Conservation (phyloP, 108 stramenopile genomes). For the Licmophora abbreviata region DNA sequence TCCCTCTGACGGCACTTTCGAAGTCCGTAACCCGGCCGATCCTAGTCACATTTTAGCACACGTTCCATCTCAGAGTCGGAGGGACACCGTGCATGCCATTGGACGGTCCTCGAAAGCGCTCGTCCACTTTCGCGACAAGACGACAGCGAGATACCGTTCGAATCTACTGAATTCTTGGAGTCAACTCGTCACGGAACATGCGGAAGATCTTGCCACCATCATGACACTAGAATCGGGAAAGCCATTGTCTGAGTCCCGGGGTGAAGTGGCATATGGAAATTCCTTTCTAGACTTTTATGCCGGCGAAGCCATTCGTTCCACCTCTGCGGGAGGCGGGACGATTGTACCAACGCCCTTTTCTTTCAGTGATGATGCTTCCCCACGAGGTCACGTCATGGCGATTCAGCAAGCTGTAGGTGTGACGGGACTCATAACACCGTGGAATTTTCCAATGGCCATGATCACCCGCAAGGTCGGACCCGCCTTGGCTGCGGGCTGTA, state of each 20-base stretch:
- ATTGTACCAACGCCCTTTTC: conserved; percentile 58
- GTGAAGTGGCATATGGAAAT: conserved; percentile 81
- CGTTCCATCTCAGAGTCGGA: conserved; percentile 12
- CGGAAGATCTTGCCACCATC: conserved; percentile 54
- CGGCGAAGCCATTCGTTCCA: conserved; percentile 74
- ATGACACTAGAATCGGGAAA: conserved; percentile 96
- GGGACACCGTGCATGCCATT: conserved; percentile 31
- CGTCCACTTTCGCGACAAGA: conserved; percentile 48
- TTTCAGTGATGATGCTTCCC: conserved; percentile 15
- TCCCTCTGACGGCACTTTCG: background rate
- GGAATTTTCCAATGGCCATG: conserved; percentile 98
- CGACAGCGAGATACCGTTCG: conserved; percentile 48
- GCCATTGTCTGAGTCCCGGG: conserved; percentile 76
- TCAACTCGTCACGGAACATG: conserved; percentile 35
- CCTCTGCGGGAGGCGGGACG: conserved; percentile 60
- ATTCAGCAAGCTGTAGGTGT: conserved; percentile 87
- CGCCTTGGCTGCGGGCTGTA: conserved; percentile 86
- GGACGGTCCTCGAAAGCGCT: conserved; percentile 19
- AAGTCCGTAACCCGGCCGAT: conserved; percentile 9
- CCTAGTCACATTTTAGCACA: conserved; percentile 1
- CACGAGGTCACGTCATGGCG: conserved; percentile 62
- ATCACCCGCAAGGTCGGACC: conserved; percentile 91
- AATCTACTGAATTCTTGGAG: conserved; percentile 40
- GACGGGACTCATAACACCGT: conserved; percentile 78
- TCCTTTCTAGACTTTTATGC: conserved; percentile 88